Base-by-base conservation (phyloP, 192 early-diverging fungal species). In the Linnemannia schmuckeri region DNA sequence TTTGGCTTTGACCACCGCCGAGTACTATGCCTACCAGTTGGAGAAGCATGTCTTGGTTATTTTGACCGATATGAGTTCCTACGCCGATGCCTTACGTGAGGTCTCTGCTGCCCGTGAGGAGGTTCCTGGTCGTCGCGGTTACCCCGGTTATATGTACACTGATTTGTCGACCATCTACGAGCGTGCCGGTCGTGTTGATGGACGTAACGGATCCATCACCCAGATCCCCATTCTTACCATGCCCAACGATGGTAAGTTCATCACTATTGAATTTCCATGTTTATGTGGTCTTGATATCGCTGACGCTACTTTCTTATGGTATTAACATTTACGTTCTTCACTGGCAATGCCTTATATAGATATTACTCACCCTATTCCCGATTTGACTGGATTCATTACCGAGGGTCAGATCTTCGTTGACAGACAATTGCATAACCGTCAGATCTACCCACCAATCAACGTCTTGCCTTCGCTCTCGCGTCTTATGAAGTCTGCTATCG, bases 121-220 rank as follows among this genome's bases (percentile, higher is more conserved):
- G 92, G 98, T 99, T 4, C 98, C 98, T 10, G 98, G 98, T 88
- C 97, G 98, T 88, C 97, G 98, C 89, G 98, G 98, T 82, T 99
- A 99, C 91, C 98, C 98, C 24, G 98, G 98, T 91, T 99, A 99
- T 88, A 99, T 99, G 98, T 99, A 99, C 92, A 99, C 98, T 13
- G 98, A 99, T 94, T 94, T 99, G 92, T 97, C 98, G 35, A 99
- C 98, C 76, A 99, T 99, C 84, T 99, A 99, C 86, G 98, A 99
- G 91, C 95, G 98, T 88, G 98, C 98, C 22, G 98, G 98, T 66
- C 97, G 98, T 82, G 98, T 99, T 22, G 95, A 95, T 72, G 98
- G 98, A 74, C 92, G 98, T 75, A 98, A 98, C 90, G 98, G 98
- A 72, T 97, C 96, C 49, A 99, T 99, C 78, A 99, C 98, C 33